Percentiles rank a stretch among this genome's conserved stretches.
These are phyloP conservation scores for Picea sitchensis DNA, from an alignment of 75 land plant species.

Conservation along the genomic window DNA sequence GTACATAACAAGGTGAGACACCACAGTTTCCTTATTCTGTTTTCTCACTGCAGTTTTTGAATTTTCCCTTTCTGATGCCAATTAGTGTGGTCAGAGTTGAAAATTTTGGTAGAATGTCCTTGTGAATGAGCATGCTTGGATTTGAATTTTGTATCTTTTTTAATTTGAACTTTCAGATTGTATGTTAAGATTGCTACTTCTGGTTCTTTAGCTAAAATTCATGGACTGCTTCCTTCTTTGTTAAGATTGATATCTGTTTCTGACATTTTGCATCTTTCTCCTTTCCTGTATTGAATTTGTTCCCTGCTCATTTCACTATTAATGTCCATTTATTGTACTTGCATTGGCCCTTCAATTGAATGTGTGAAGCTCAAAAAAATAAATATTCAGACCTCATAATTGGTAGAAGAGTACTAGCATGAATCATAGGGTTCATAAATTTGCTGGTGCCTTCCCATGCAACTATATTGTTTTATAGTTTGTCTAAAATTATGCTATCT, in stretches of 20 bases:
- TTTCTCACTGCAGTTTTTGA: background rate
- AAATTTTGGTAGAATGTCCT: background rate
- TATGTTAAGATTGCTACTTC: background rate
- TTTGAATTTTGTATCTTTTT: background rate
- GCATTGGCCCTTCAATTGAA: no score
- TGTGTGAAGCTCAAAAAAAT: no score
- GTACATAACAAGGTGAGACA: constrained; percentile 82
- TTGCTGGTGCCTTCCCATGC: no score
- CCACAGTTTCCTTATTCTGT: background rate
- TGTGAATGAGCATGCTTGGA: background rate
- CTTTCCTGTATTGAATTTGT: background rate
- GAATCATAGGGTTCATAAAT: no score
- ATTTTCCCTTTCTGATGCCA: background rate
- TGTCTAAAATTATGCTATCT: no score
- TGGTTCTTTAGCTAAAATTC: background rate
- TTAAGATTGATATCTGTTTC: background rate
- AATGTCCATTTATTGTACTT: no score
- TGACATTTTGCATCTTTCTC: background rate
- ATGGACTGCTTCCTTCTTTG: background rate
- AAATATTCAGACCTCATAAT: no score
- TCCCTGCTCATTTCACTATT: no score
- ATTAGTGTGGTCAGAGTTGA: background rate
- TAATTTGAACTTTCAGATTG: background rate
- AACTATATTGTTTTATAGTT: no score
- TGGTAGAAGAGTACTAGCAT: no score